Percentiles rank a stretch among this genome's conserved stretches.
Evolutionary conservation across 2,329 filamentous ascomycete species (phyloP).

Genomic region (Elsinoe fawcettii): DNA sequence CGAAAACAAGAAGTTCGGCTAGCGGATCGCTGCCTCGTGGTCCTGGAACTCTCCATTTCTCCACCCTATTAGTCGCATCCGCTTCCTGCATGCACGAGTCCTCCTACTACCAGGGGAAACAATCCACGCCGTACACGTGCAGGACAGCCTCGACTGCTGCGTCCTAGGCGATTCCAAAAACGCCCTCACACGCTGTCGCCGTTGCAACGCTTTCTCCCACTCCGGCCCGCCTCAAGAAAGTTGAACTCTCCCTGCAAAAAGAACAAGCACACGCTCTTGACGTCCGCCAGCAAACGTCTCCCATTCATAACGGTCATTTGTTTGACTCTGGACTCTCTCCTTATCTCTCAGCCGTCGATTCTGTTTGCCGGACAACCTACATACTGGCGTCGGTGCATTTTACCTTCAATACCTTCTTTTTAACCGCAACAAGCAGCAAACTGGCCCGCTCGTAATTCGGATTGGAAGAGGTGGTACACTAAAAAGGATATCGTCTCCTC

Average conservation of each 20-base stretch:
- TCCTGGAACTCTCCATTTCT: neutral
- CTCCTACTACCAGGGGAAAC: neutral
- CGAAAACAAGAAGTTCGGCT: constrained; percentile 10
- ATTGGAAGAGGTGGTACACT: neutral
- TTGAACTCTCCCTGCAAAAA: neutral
- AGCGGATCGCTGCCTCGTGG: neutral
- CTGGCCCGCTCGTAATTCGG: neutral
- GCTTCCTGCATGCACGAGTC: constrained; percentile 3
- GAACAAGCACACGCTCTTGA: neutral
- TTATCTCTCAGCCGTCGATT: neutral
- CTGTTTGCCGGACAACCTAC: constrained; percentile 7
- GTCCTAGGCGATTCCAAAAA: constrained; percentile 6
- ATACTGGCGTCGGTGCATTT: neutral
- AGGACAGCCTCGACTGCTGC: neutral
- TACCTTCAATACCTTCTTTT: neutral
- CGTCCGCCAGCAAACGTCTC: constrained; percentile 9
- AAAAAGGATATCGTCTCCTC: neutral
- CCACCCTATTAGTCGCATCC: constrained; percentile 7
- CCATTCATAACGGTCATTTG: constrained; percentile 11
- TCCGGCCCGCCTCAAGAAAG: neutral
- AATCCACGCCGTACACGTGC: constrained; percentile 4
- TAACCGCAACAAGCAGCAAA: neutral
- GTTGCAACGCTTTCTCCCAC: constrained; percentile 8
- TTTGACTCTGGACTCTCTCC: constrained; percentile 12
- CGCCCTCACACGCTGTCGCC: constrained; percentile 2